A percentile compares a stretch with the other conserved stretches of the same genome.
phyloP scores from a whole-genome alignment of 164 flowering plant species.

The Echeveria elegans region DNA sequence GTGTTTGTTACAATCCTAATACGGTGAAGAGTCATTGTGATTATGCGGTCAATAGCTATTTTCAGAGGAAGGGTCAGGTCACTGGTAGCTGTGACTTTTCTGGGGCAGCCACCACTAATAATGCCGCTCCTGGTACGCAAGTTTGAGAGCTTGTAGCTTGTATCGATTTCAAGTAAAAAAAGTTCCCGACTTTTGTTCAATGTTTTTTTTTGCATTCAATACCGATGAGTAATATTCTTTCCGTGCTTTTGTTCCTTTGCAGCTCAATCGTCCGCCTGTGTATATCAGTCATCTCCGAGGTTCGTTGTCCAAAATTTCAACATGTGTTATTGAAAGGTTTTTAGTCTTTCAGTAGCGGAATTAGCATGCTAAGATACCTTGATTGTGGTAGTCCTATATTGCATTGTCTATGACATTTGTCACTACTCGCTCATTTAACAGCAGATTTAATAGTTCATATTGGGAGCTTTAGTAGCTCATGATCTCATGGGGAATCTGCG shows the following conservation, averaged over 20 bases:
- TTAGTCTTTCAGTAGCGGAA: too few relatives aligned
- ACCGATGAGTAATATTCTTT: not conserved
- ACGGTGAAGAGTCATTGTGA: slow-evolving; percentile 64
- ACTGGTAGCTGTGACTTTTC: slow-evolving; percentile 53
- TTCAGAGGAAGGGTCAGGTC: slow-evolving; percentile 45
- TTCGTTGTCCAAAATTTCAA: not conserved
- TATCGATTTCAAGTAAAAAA: too few relatives aligned
- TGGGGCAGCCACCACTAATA: slow-evolving; percentile 32
- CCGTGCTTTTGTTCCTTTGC: not conserved
- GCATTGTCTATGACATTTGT: too few relatives aligned
- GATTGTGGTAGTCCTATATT: too few relatives aligned
- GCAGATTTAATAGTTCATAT: too few relatives aligned
- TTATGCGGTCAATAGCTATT: slow-evolving; percentile 81
- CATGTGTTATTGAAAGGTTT: too few relatives aligned
- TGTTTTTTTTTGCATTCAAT: not conserved
- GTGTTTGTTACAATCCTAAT: slow-evolving; percentile 47
- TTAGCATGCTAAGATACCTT: too few relatives aligned
- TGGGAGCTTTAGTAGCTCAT: too few relatives aligned
- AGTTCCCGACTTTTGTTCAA: not conserved
- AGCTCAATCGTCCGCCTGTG: slow-evolving; percentile 1
- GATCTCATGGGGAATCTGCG: not conserved
- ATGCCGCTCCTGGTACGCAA: slow-evolving; percentile 38
- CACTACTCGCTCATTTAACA: too few relatives aligned
- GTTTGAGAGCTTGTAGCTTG: not conserved
- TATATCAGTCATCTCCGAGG: slow-evolving; percentile 3